Conservation (phyloP, 257 asterid species). For the Solanum sejunctum region DNA sequence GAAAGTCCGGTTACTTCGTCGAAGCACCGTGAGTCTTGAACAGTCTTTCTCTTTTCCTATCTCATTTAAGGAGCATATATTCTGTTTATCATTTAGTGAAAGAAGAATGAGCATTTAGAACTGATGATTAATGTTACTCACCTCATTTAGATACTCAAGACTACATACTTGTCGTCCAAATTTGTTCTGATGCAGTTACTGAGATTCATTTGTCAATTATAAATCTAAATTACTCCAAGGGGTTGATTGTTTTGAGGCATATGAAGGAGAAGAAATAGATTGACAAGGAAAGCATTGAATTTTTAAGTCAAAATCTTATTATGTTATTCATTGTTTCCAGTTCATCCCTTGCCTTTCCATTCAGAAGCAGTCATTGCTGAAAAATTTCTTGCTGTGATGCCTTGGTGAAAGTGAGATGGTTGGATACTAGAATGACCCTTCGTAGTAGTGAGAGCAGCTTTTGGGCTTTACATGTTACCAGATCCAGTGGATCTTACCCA, state of each 20-base stretch:
- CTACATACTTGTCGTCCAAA: background rate
- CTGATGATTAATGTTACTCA: background rate
- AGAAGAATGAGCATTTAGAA: background rate
- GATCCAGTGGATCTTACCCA: background rate
- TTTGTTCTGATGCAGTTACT: background rate
- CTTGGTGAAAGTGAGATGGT: background rate
- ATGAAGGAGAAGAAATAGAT: background rate
- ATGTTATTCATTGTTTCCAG: background rate
- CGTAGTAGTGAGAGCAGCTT: background rate
- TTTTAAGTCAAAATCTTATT: background rate
- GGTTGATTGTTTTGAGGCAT: background rate
- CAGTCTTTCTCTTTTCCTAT: background rate
- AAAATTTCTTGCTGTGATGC: background rate
- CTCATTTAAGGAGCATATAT: background rate
- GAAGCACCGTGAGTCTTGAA: constrained; percentile 36
- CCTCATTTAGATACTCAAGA: background rate
- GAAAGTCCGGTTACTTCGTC: constrained; percentile 58
- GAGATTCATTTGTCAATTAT: background rate
- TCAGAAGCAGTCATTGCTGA: background rate
- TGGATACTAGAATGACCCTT: background rate
- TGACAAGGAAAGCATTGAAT: background rate
- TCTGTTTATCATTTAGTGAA: background rate
- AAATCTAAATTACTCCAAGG: background rate
- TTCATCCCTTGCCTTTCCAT: background rate
- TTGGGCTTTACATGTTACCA: background rate